Base-by-base conservation (phyloP, 768 basidiomycete genomes). In the Mycena pura region DNA sequence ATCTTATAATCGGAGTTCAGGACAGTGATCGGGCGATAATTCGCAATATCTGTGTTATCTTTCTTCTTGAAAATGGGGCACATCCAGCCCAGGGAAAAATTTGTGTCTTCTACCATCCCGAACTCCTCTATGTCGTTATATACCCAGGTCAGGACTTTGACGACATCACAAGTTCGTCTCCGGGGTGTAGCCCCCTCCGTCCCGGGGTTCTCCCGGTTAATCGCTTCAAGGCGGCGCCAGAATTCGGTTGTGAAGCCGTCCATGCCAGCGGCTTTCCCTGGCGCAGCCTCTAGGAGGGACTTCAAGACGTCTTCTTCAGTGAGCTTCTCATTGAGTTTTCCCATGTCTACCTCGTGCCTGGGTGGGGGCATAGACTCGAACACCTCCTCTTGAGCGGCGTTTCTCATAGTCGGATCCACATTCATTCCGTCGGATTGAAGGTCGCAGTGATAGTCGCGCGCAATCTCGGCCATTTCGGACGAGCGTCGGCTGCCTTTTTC, bases 11-110 rank as follows among this genome's bases (percentile, higher is more conserved):
- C 53, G 3, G 38, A 31, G 53, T 61, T 61, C 27, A 61, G 52
- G 0, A 72, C 53, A 0, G 64, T 72, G 0, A 72, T 72, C 0
- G 69, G 71, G 0, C 62, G 1, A 47, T 72, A 72, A 21, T 64
- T 70, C 3, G n/a, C n/a, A n/a, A n/a, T n/a, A n/a, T n/a, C n/a
- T n/a, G n/a, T n/a, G n/a, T n/a, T n/a, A n/a, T n/a, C n/a, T n/a
- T n/a, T n/a, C n/a, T n/a, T n/a, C n/a, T n/a, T n/a, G n/a, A n/a
- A n/a, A n/a, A n/a, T n/a, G 46, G 24, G 17, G 29, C 46, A 47
- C 46, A 47, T 47, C 46, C 46, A 47, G 17, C 46, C 46, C 28
- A 32, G 8, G 28, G 46, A 29, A 15, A 47, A 47, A 3, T 47
- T 14, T 5, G 46, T 29, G 6, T 29, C 46, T 19, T 47, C 28